Base-by-base conservation (phyloP, 2,329 filamentous ascomycete species). In the Penicillium sp. region DNA sequence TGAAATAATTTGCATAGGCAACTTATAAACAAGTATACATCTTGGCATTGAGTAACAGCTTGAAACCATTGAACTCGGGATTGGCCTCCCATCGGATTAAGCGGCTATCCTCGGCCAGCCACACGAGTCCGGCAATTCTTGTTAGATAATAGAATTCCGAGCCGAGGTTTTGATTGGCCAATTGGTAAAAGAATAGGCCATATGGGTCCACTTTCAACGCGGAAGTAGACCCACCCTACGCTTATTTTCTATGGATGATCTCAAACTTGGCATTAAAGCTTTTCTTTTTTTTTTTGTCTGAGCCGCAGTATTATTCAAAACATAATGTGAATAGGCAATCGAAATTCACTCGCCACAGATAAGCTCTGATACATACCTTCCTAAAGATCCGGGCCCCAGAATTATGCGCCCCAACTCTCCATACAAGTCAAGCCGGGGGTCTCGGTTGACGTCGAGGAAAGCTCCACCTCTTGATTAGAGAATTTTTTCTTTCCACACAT, bases 111-210 rank as follows among this genome's bases (percentile, higher is more conserved):
- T 56, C 61, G 61, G 45, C 42, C 45, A 52, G 38, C 52, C 42
- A 57, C 39, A 31, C 45, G 52, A 34, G 47, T 43, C 44, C 55
- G 52, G 58, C 10, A 48, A 58, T 61, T 61, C 51, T 51, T 56
- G 42, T 64, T 64, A 61, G 45, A 50, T 64, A 64, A 64, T 64
- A 47, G 44, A 40, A 45, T 38, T 32, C 46, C 38, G 38, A 43
- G 13, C 58, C 59, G 60, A 63, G 14, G 0, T 2, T 1, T 0
- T 57, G 2, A 58, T 61, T 64, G 56, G 61, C 7, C 0, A 0
- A 5, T 8, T 13, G 1, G 4, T 31, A 5, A 16, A 6, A 14
- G 40, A 49, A 56, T 37, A 52, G 61, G 38, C 5, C n/a, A 50
- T 3, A 8, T 4, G 1, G 16, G n/a, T 11, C 58, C 61, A 55